Evolutionary conservation across 2,329 filamentous ascomycete species (phyloP).

Genomic region (Tolypocladium cylindrosporum): DNA sequence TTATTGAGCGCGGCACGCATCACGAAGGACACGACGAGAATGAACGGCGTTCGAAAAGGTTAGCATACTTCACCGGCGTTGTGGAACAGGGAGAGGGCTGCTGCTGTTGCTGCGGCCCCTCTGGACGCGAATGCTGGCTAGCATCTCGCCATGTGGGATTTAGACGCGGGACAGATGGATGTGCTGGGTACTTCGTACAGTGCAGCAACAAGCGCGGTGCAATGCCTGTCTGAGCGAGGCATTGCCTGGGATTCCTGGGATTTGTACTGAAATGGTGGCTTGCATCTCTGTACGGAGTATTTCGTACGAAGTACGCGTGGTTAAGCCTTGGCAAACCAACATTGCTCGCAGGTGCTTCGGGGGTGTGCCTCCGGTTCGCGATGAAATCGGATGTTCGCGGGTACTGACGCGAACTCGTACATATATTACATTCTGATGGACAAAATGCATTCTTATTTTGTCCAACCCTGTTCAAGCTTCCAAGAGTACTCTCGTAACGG

Average conservation of each 20-base stretch:
- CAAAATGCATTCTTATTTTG: not conserved
- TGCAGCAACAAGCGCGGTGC: not conserved
- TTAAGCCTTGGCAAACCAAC: not conserved
- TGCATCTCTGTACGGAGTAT: not conserved
- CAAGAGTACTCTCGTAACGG: not conserved
- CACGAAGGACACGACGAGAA: constrained; percentile 15
- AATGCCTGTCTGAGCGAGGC: not conserved
- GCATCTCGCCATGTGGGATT: not conserved
- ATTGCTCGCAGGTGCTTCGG: not conserved
- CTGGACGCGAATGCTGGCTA: not conserved
- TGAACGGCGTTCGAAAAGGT: constrained; percentile 12
- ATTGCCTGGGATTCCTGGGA: not conserved
- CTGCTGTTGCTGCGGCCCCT: not conserved
- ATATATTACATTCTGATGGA: not conserved
- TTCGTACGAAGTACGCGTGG: not conserved
- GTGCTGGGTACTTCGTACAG: not conserved
- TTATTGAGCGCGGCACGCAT: not conserved
- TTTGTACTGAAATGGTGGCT: not conserved
- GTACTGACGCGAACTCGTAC: not conserved
- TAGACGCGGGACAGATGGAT: not conserved
- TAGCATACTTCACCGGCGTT: constrained; percentile 16
- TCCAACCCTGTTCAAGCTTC: not conserved
- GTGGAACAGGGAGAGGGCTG: constrained; percentile 3
- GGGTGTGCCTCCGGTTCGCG: not conserved
- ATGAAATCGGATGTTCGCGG: not conserved